Conservation (phyloP, 2,329 filamentous ascomycete genomes). For the Cladosporium colombiae region DNA sequence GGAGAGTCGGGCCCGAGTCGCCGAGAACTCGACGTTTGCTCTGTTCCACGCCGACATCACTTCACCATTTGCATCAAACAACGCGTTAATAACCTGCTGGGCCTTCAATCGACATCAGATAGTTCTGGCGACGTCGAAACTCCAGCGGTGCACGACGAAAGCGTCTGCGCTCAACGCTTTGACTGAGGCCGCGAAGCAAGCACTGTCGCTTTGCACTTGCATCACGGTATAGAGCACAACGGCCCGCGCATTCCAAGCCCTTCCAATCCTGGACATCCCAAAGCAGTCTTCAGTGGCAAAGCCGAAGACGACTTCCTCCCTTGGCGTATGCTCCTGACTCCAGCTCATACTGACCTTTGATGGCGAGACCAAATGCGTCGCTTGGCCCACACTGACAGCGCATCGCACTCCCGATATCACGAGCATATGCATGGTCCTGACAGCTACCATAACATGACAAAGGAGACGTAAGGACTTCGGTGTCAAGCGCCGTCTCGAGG, state of each 20-base stretch:
- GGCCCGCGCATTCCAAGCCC: not conserved
- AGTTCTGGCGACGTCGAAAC: not conserved
- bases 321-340: not conserved
- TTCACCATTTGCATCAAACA: not conserved
- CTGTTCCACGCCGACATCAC: not conserved
- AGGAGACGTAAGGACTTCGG: not conserved
- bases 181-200: not conserved
- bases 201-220: not conserved
- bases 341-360: not conserved
- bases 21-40: not conserved
- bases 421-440: not conserved
- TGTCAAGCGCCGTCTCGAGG: not conserved
- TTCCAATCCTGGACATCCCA: not conserved
- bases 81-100: not conserved
- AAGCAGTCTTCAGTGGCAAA: not conserved
- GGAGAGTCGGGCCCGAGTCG: conserved; percentile 2
- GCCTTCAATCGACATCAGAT: not conserved
- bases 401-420: not conserved
- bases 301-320: not conserved
- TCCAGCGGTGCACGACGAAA: not conserved
- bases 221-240: not conserved
- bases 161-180: not conserved
- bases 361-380: too few species aligned
- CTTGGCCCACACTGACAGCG: not conserved
- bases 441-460: not conserved